Evolutionary conservation across 1,284 basidiomycete species (phyloP).

Genomic region (Rhodotorula sp.): DNA sequence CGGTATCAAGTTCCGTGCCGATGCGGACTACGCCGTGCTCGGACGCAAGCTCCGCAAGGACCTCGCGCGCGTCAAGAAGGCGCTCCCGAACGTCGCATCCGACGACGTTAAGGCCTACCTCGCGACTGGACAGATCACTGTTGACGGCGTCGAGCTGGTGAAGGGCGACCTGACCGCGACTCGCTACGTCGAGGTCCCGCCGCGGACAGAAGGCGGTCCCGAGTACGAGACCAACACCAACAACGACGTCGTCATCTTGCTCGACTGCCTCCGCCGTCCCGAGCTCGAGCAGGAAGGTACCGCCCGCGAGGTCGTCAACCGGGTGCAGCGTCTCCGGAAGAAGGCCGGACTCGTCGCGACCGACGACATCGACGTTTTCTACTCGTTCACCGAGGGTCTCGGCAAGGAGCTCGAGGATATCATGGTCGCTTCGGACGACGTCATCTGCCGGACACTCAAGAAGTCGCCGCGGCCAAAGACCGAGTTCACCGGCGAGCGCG

Average conservation of each 20-base stretch:
- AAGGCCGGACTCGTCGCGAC: conserved; percentile 91
- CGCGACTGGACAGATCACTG: conserved; percentile 70
- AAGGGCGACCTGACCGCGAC: conserved; percentile 86
- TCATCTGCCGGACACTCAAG: conserved; percentile 74
- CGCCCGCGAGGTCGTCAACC: conserved; percentile 85
- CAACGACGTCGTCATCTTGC: conserved; percentile 87
- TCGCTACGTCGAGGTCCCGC: conserved; percentile 80
- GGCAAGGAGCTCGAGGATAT: conserved; percentile 64
- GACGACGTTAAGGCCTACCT: conserved; percentile 80
- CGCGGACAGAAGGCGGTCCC: conserved; percentile 56
- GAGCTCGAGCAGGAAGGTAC: conserved; percentile 86
- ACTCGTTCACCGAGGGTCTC: conserved; percentile 58
- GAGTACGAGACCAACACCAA: conserved; percentile 80
- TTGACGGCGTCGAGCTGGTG: conserved; percentile 87
- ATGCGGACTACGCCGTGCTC: conserved; percentile 93
- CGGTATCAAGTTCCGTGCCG: conserved; percentile 85
- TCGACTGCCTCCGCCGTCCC: conserved; percentile 82
- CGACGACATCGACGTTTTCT: conserved; percentile 89
- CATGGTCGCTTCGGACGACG: conserved; percentile 66
- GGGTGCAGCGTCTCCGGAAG: conserved; percentile 94
- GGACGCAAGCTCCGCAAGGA: conserved; percentile 94
- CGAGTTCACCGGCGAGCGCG: conserved; percentile 55
- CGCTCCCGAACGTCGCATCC: conserved; percentile 74
- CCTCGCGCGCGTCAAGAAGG: conserved; percentile 83
- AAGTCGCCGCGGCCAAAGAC: conserved; percentile 58